phyloP scores from a whole-genome alignment of 768 basidiomycete species.

The Chlorophyllum brunneum region DNA sequence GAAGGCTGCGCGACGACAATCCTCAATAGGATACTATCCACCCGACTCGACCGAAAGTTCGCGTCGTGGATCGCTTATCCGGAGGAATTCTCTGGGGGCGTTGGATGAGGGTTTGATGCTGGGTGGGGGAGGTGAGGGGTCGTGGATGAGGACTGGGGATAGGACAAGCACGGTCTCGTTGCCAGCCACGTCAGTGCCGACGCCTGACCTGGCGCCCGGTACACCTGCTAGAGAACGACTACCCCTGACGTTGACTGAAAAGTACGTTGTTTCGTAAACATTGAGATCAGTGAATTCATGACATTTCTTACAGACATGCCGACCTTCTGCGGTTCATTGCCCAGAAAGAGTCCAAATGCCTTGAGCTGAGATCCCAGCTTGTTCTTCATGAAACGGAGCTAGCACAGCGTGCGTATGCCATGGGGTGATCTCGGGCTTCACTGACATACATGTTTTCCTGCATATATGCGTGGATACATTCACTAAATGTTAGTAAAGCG shows the following conservation, averaged over 20 bases:
- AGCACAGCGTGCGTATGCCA: conserved; percentile 43
- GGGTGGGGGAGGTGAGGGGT: conserved; percentile 8
- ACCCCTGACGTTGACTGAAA: conserved; percentile 68
- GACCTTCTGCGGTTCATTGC: conserved; percentile 83
- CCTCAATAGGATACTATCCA: conserved; percentile 51
- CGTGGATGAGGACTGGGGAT: conserved; percentile 20
- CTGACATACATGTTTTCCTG: background rate
- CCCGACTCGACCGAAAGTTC: conserved; percentile 17
- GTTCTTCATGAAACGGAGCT: conserved; percentile 71
- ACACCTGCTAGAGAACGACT: conserved; percentile 25
- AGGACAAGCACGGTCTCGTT: conserved; percentile 24
- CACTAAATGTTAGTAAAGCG: conserved; percentile 52
- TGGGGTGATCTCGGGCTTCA: no score
- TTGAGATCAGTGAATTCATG: background rate
- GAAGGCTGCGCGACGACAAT: conserved; percentile 37
- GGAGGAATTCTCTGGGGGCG: conserved; percentile 13
- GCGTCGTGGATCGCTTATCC: conserved; percentile 13
- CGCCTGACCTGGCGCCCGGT: conserved; percentile 10
- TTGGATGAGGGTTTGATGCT: background rate
- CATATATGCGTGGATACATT: background rate
- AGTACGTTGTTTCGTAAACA: conserved; percentile 39
- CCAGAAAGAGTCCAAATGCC: conserved; percentile 80
- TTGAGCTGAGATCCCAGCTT: conserved; percentile 77
- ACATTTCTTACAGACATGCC: conserved; percentile 52
- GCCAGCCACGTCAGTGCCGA: background rate